Evolutionary conservation across 2,329 filamentous ascomycete species (phyloP), one percentile per base, ranked within the genome.

Genomic region (Didymella sp.): DNA sequence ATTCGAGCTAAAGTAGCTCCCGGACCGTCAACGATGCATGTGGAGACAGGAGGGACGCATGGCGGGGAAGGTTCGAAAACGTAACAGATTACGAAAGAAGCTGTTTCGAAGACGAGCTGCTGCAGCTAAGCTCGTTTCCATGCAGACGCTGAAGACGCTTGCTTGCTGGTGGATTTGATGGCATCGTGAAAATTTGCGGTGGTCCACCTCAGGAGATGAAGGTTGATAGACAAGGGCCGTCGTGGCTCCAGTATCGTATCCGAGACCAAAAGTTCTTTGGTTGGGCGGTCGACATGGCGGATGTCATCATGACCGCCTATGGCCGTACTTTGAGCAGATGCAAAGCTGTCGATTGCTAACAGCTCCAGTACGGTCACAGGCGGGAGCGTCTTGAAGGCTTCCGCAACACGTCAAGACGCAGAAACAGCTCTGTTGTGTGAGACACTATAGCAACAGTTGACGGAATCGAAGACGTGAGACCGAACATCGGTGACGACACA

Each of bases 41-140:
- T 64, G 67, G 62, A 67, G 61, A 63, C 48, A 51, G 35, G 67
- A 65, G 51, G 61, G 41, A 49, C 55, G 68, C 67, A 71, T 67
- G 63, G 67, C 71, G 72, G 70, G 72, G 70, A 73, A 72, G 66
- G 67, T 73, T 70, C 53, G 53, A 56, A 74, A 70, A 75, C 73
- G 73, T 75, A 75, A 75, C 56, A 73, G 63, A 71, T 71, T 72
- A 60, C 65, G 60, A 66, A 64, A 69, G 55, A 48, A 44, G 58
- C 31, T 45, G 62, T 60, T 45, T 59, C 46, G 56, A 67, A 60
- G 54, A 64, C 63, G 31, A 67, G 48, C 59, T 58, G 58, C 53
- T 30, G 48, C 56, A 57, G 49, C 64, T 63, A 64, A 56, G 31
- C 56, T 52, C 50, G 58, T 60, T 58, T 59, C 50, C 48, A 63